These are phyloP conservation scores for Aegilops bicornis DNA, from an alignment of 176 grass and related monocot species.

Conservation along the genomic window DNA sequence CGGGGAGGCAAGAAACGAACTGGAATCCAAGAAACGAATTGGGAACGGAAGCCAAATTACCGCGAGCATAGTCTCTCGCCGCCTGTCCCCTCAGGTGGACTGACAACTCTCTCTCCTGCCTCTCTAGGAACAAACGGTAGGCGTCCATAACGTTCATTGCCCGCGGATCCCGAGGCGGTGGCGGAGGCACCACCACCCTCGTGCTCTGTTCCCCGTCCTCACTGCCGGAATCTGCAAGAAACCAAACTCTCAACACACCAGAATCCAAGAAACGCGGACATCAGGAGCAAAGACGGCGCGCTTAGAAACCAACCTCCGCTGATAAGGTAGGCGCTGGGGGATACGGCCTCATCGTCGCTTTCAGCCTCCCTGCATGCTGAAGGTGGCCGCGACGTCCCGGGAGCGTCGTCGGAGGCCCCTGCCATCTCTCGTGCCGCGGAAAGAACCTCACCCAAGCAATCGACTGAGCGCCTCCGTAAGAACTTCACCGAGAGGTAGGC, in stretches of 20 bases:
- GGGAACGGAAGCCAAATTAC: background rate
- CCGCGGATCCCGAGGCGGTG: background rate
- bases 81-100: background rate
- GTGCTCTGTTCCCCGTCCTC: background rate
- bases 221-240: background rate
- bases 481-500: background rate
- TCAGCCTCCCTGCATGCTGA: background rate
- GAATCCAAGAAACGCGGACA: background rate
- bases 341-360: background rate
- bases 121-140: background rate
- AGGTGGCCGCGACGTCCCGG: background rate
- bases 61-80: background rate
- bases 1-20: background rate
- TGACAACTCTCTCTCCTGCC: background rate
- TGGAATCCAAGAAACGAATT: background rate
- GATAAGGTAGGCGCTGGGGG: background rate
- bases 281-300: background rate
- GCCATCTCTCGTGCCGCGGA: background rate
- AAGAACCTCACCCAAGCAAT: background rate
- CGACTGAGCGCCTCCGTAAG: background rate
- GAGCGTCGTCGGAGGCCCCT: background rate
- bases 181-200: background rate
- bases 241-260: background rate
- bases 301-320: background rate
- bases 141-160: background rate